phyloP scores from a whole-genome alignment of 768 basidiomycete genomes.

The Tulasnella sp. region DNA sequence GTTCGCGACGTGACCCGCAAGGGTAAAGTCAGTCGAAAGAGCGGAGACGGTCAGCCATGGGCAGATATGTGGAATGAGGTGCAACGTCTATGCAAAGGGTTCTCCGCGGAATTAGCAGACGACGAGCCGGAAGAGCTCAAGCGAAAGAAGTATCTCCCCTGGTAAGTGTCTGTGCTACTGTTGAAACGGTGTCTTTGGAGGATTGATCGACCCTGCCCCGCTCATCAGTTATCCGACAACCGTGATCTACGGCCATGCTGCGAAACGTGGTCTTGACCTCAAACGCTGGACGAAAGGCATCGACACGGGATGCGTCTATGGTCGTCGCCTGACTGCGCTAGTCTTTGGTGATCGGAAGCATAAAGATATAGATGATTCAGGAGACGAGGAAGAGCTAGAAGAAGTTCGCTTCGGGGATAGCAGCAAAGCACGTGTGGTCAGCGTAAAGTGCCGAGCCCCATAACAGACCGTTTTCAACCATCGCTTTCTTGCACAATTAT shows the following conservation, averaged over 20 bases:
- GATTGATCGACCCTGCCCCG: conserved; percentile 25
- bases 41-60: conserved; percentile 58
- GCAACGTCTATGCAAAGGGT: conserved; percentile 53
- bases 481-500: not conserved
- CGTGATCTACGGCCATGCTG: conserved; percentile 84
- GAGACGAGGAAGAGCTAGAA: conserved; percentile 10
- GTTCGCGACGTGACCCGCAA: conserved; percentile 50
- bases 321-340: conserved; percentile 8
- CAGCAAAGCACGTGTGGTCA: conserved; percentile 13
- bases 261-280: conserved; percentile 69
- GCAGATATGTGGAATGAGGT: conserved; percentile 62
- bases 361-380: not conserved
- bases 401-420: conserved; percentile 13
- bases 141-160: conserved; percentile 21
- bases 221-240: conserved; percentile 64
- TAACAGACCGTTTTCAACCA: not conserved
- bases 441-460: conserved; percentile 7
- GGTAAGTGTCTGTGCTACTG: conserved; percentile 3
- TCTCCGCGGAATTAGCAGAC: conserved; percentile 26
- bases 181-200: conserved; percentile 16
- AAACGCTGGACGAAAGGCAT: conserved; percentile 78
- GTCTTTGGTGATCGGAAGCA: conserved; percentile 1
- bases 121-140: conserved; percentile 24
- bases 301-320: conserved; percentile 71
- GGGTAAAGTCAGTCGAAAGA: conserved; percentile 37